Evolutionary conservation across 2,329 filamentous ascomycete species (phyloP).

Genomic region (Fusarium chaquense): DNA sequence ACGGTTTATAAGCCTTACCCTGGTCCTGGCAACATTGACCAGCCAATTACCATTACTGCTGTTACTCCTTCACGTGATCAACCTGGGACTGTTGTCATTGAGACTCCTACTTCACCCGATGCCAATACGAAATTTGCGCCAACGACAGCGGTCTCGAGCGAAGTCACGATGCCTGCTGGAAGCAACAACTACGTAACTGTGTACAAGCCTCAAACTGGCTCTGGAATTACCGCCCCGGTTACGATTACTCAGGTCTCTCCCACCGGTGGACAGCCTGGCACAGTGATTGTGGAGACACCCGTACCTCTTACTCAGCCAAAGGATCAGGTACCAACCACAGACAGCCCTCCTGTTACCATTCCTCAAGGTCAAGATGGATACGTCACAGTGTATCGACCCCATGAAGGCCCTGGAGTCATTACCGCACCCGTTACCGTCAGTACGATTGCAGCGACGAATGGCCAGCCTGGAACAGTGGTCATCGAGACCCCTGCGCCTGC

Average conservation of each 20-base stretch:
- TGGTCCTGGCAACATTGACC: slow-evolving; percentile 30
- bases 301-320: slow-evolving; percentile 1
- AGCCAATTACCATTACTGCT: slow-evolving; percentile 32
- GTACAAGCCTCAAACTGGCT: slow-evolving; percentile 29
- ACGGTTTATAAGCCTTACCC: slow-evolving; percentile 35
- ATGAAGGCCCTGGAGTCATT: slow-evolving; percentile 24
- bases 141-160: not conserved
- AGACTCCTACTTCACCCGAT: slow-evolving; percentile 22
- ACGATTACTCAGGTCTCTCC: slow-evolving; percentile 35
- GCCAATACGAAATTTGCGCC: slow-evolving; percentile 31
- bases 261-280: slow-evolving; percentile 33
- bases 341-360: slow-evolving; percentile 22
- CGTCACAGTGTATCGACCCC: slow-evolving; percentile 26
- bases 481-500: slow-evolving; percentile 27
- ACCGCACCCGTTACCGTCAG: slow-evolving; percentile 28
- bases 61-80: slow-evolving; percentile 16
- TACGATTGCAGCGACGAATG: slow-evolving; percentile 19
- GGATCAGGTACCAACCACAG: not conserved
- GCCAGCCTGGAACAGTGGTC: slow-evolving; percentile 34
- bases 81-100: slow-evolving; percentile 34
- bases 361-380: slow-evolving; percentile 34
- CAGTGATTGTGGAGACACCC: slow-evolving; percentile 34
- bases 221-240: slow-evolving; percentile 25
- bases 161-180: slow-evolving; percentile 12
- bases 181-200: slow-evolving; percentile 27